These are phyloP conservation scores for Podila epigama DNA, from an alignment of 192 early-diverging fungal species.

Conservation along the genomic window DNA sequence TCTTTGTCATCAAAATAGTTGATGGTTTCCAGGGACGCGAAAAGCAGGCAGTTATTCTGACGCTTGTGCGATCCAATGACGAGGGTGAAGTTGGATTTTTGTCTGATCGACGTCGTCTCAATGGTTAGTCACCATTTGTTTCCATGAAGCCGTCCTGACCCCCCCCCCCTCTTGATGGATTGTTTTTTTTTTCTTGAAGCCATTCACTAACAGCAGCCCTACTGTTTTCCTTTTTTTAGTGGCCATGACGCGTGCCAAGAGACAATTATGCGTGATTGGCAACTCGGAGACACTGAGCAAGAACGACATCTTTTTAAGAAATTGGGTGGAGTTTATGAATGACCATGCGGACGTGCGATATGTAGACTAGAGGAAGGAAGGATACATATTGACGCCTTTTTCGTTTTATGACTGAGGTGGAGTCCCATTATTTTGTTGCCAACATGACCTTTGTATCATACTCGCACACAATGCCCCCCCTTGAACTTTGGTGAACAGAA, in stretches of 20 bases:
- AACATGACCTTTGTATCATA: too few species aligned
- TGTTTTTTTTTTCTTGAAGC: neutral
- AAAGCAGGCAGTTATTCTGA: constrained; percentile 85
- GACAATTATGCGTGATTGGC: constrained; percentile 85
- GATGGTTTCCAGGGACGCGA: constrained; percentile 95
- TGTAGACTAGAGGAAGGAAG: constrained; percentile 49
- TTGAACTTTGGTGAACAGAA: neutral
- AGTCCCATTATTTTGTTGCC: too few species aligned
- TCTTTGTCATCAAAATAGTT: constrained; percentile 42
- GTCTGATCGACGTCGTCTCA: constrained; percentile 79
- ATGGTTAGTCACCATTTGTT: constrained; percentile 55
- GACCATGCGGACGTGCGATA: constrained; percentile 60
- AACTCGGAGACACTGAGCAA: constrained; percentile 73
- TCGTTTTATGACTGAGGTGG: too few species aligned
- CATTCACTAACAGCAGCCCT: neutral
- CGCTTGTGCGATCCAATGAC: constrained; percentile 83
- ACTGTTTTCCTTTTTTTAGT: constrained; percentile 41
- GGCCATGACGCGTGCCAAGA: constrained; percentile 86
- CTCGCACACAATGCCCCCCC: too few species aligned
- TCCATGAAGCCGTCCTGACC: neutral
- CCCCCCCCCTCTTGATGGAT: neutral
- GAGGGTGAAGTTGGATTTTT: constrained; percentile 86
- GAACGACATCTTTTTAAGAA: constrained; percentile 56
- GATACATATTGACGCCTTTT: too few species aligned
- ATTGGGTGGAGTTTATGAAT: constrained; percentile 56